Evolutionary conservation across 2,329 filamentous ascomycete genomes (phyloP).

Genomic region (Truncatella angustata): DNA sequence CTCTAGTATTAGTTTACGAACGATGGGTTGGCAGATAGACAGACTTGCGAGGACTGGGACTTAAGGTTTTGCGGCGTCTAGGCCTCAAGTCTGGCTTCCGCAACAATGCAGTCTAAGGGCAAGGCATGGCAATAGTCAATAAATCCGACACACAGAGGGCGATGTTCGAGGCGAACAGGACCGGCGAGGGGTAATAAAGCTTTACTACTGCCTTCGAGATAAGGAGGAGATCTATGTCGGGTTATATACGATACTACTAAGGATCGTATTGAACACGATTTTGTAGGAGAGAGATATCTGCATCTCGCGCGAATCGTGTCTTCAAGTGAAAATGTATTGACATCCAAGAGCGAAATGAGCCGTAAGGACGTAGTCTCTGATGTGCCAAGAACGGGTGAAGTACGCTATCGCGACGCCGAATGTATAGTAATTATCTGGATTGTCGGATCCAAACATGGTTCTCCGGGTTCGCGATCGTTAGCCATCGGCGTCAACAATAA

Average conservation of each 20-base stretch:
- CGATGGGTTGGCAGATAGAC: constrained; percentile 50
- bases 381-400: too few species aligned
- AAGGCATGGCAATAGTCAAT: constrained; percentile 46
- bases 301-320: too few species aligned
- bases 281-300: too few species aligned
- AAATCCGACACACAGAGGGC: constrained; percentile 33
- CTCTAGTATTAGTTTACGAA: constrained; percentile 39
- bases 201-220: constrained; percentile 59
- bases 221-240: constrained; percentile 53
- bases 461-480: too few species aligned
- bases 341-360: too few species aligned
- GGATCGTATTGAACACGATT: constrained; percentile 29
- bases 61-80: constrained; percentile 50
- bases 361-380: too few species aligned
- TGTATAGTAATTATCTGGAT: too few species aligned
- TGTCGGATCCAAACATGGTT: too few species aligned
- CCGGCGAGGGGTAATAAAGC: constrained; percentile 39
- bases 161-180: constrained; percentile 36
- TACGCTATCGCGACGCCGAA: too few species aligned
- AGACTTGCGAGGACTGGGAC: constrained; percentile 43
- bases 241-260: constrained; percentile 44
- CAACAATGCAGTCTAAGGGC: constrained; percentile 42
- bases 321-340: too few species aligned
- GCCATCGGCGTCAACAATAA: too few species aligned
- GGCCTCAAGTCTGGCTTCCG: constrained; percentile 38